Evolutionary conservation across 306 rosid genomes (phyloP), one percentile per base, ranked within the genome.

Genomic region (Cicer pinnatifidum): DNA sequence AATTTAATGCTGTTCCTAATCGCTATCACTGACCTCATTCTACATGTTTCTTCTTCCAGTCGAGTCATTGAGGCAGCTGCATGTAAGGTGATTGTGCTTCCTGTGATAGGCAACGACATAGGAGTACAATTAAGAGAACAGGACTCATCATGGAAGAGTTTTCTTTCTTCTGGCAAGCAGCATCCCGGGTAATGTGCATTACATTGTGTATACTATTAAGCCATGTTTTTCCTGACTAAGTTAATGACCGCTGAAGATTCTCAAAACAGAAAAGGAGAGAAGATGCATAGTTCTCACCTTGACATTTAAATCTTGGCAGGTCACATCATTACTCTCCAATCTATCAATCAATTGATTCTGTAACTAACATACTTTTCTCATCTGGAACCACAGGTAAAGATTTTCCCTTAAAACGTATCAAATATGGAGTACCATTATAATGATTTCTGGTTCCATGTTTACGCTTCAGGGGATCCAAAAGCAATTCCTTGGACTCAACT

Each of bases 401-500:
- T 62, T 54, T 37, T 80, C 12, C 15, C 48, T 45, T 64, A 33
- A 23, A 65, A 65, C 17, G 56, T 76, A 62, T 13, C 39, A 56
- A 39, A 10, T 50, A 37, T 33, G 19, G 43, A 69, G 33, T 62
- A 11, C 12, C 40, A 45, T 51, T 72, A 69, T 67, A 8, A 17
- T 72, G 52, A 68, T 46, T 83, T 76, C 71, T 15, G 70, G 15
- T 75, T 67, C 2, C 64, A n/a, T 17, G 64, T 73, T 64, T 4
- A 33, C 67, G 7, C 79, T 52, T 76, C 77, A 91, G 99, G 96
- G 62, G 99, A 94, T 4, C 97, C 99, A 59, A 94, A 94, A 78
- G 97, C 97, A 60, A 91, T 89, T 82, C 96, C 97, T 38, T 94
- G 95, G 97, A 91, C 96, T 82, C 99, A 94, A 76, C 87, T 87